phyloP scores from a whole-genome alignment of 2,329 filamentous ascomycete genomes.

The Triangularia verruculosa region DNA sequence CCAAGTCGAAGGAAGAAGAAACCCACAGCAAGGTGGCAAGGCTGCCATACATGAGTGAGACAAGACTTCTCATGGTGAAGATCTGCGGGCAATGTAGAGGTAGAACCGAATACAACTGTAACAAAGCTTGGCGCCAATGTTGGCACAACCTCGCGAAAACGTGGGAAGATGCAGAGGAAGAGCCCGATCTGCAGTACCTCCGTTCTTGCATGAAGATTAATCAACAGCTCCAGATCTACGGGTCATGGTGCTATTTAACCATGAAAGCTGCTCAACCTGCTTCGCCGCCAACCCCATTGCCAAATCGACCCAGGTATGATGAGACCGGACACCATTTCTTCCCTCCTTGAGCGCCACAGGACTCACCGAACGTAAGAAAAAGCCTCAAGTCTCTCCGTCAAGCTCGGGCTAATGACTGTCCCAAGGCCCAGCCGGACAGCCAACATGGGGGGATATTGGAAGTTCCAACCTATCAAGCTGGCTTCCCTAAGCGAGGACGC shows the following conservation, averaged over 20 bases:
- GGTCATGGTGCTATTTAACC: not conserved
- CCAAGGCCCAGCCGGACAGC: not conserved
- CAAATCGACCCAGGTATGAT: too few relatives aligned
- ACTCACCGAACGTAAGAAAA: not conserved
- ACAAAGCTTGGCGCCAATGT: not conserved
- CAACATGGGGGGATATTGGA: not conserved
- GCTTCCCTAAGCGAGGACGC: not conserved
- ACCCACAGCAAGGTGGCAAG: not conserved
- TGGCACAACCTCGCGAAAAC: not conserved
- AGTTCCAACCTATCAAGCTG: not conserved
- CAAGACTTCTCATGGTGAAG: not conserved
- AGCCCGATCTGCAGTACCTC: not conserved
- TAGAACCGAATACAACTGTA: not conserved
- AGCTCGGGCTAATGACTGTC: not conserved
- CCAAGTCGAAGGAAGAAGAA: not conserved
- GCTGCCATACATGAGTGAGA: not conserved
- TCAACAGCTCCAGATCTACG: not conserved
- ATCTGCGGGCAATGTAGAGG: not conserved
- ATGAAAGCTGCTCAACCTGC: too few relatives aligned
- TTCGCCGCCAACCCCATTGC: too few relatives aligned
- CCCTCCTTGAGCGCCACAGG: not conserved
- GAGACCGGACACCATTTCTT: not conserved
- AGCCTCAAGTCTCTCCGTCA: not conserved
- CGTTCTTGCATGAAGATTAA: not conserved
- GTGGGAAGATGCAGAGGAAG: not conserved